A percentile compares a stretch with the other conserved stretches of the same genome.
phyloP scores from a whole-genome alignment of 2,329 filamentous ascomycete genomes.

The Hypoxylon sp. region DNA sequence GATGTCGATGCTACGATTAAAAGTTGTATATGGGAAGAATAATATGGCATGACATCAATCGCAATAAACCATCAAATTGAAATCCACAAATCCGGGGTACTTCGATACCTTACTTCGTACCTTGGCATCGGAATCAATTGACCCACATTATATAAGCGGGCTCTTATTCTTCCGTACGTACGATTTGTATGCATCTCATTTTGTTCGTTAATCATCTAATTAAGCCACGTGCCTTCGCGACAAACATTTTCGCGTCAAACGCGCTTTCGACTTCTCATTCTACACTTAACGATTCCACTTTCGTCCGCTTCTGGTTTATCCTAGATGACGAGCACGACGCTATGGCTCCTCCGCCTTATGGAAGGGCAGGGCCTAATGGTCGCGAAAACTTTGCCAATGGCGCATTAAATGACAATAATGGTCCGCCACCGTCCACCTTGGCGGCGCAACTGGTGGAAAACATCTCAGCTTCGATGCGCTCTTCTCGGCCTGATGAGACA shows the following conservation, averaged over 20 bases:
- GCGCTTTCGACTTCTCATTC: slow-evolving; percentile 21
- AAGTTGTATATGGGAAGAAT: not conserved
- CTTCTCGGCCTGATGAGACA: slow-evolving; percentile 70
- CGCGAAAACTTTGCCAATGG: slow-evolving; percentile 40
- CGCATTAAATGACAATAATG: slow-evolving; percentile 37
- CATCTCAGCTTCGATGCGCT: slow-evolving; percentile 71
- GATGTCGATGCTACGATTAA: not conserved
- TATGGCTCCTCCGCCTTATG: slow-evolving; percentile 47
- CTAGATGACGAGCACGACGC: slow-evolving; percentile 10
- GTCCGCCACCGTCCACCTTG: slow-evolving; percentile 77
- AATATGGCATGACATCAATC: slow-evolving; percentile 22
- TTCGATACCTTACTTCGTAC: not conserved
- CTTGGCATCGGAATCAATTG: no score
- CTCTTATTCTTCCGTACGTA: not conserved
- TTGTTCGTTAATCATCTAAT: slow-evolving; percentile 4
- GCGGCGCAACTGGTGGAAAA: slow-evolving; percentile 88
- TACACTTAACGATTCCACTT: slow-evolving; percentile 1
- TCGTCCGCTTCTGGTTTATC: not conserved
- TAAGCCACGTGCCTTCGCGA: slow-evolving; percentile 35
- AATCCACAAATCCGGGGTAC: slow-evolving; percentile 5
- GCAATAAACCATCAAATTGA: not conserved
- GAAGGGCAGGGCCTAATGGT: slow-evolving; percentile 38
- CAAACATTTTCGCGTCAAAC: slow-evolving; percentile 28
- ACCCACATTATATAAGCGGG: no score
- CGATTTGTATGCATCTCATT: not conserved